Base-by-base conservation (phyloP, 2,329 filamentous ascomycete species). In the Myriangium duriaei region DNA sequence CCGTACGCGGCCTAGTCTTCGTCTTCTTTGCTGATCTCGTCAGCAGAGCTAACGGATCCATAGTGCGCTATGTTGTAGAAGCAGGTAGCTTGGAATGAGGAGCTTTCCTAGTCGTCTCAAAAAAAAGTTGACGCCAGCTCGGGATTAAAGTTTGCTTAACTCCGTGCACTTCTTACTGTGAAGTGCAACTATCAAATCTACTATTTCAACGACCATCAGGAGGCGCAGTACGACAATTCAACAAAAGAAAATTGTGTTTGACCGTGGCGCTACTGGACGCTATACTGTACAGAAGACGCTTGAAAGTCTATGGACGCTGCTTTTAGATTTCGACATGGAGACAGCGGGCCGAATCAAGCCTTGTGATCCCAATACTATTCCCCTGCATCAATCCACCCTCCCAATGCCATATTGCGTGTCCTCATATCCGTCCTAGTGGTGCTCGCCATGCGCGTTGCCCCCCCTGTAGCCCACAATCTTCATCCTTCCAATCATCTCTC, bases 401-500 rank as follows among this genome's bases (percentile, higher is more conserved):
- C 19, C 17, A 13, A 24, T 12, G n/a, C 18, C 29, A 15, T 32
- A 7, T 26, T 26, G 21, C 21, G 21, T 7, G 21, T 7, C 7
- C 21, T 26, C 2, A 9, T 33, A 14, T 11, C 12, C 21, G 4
- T 7, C 14, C 31, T 42, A 42, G 18, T 42, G 40, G 5, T 42
- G 37, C 37, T 39, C 37, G 15, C 36, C 36, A 17, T 42, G 40
- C n/a, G 34, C 34, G 28, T 39, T 30, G 26, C 36, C 36, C 11
- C 37, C 43, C 50, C 64, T 54, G 73, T 98, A 98, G 48, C 91
- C 91, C 52, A 98, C 72, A 51, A 98, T 63, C 81, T 98, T 96
- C 68, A 91, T 76, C 56, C 87, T 76, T 54, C 91, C 91, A 54
- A 98, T 78, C 63, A 98, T 96, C 73, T 96, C 87, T 48, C 91